Base-by-base conservation (phyloP, 2,329 filamentous ascomycete genomes). In the Colletotrichum sublineola region DNA sequence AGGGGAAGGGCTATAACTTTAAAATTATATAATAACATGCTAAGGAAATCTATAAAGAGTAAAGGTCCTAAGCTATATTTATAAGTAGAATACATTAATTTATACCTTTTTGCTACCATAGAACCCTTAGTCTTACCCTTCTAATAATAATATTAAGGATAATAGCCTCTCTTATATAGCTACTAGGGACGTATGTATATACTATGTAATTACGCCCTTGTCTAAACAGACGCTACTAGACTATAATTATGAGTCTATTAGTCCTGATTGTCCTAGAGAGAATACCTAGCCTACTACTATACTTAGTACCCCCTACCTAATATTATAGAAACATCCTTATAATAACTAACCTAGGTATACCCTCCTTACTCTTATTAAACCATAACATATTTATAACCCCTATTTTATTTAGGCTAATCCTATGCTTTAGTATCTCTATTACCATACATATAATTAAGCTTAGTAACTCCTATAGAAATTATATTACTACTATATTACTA, bases 51-150 rank as follows among this genome's bases (percentile, higher is more conserved):
- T 48, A 46, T 5, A 40, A 61, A 29, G 24, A 40, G 7, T 1
- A 38, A 15, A 14, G 12, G 3, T 15, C 33, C 1, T 48, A n/a
- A 29, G 6, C 20, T 24, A 48, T 15, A 6, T 6, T 33, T 24
- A 14, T 14, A 61, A 40, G 38, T 5, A 14, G 57, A n/a, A 24
- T 7, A 29, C 24, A 15, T 4, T 12, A n/a, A 61, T 61, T 61
- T 61, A 61, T 61, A 61, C 20, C 5, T 46, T 24, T 61, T 38
- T 38, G 42, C 42, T n/a, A n/a, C n/a, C n/a, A n/a, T n/a, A n/a
- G n/a, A n/a, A n/a, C n/a, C n/a, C n/a, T n/a, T n/a, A n/a, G 1
- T 24, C 24, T 31, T 53, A 14, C 29, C 50, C 14, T 36, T 24
- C 42, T 61, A 48, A 29, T 8, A 40, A 61, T 48, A 29, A 15